Evolutionary conservation across 345 rosid species (phyloP).

Genomic region (Toxicodendron radicans): DNA sequence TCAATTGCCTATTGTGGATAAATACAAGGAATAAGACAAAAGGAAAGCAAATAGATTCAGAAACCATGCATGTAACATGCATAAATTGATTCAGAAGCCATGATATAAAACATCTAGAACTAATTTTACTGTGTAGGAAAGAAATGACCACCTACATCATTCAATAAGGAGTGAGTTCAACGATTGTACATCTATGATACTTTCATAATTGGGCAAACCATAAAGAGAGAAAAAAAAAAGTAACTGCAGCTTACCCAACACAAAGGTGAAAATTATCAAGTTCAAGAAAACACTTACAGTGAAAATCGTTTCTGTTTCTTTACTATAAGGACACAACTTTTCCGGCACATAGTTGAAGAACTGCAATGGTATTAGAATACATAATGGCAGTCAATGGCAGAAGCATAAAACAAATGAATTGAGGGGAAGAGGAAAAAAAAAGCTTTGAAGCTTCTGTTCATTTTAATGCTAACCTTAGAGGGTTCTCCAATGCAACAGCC

Average conservation of each 20-base stretch:
- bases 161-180: background rate
- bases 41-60: background rate
- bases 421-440: background rate
- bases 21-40: constrained; percentile 1
- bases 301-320: constrained; percentile 24
- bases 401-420: background rate
- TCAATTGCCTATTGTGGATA: constrained; percentile 31
- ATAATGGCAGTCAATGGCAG: background rate
- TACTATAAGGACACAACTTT: constrained; percentile 24
- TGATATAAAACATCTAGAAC: no score
- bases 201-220: background rate
- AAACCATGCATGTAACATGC: background rate
- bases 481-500: constrained; percentile 32
- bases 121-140: background rate
- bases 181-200: background rate
- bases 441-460: background rate
- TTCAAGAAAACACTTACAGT: constrained; percentile 19
- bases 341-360: constrained; percentile 14
- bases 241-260: constrained; percentile 4
- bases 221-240: no score
- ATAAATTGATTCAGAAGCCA: background rate
- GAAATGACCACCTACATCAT: background rate
- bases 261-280: background rate
- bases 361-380: constrained; percentile 10
- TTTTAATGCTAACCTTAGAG: constrained; percentile 24